Evolutionary conservation across 768 basidiomycete genomes (phyloP).

Genomic region (Mrakia blollopis): DNA sequence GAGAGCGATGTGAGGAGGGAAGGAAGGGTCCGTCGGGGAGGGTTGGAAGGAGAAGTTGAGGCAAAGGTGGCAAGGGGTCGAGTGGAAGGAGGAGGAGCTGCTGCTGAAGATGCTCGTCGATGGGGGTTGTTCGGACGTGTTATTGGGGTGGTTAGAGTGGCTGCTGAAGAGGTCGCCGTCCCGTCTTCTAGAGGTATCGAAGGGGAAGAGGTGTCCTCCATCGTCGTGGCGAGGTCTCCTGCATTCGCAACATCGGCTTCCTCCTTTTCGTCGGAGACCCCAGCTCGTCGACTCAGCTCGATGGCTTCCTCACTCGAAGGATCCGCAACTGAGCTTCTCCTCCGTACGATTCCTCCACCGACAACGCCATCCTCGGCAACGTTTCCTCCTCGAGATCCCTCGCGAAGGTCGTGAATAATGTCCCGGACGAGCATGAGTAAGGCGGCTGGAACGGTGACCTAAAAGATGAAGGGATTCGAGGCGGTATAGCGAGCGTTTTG

Average conservation of each 20-base stretch:
- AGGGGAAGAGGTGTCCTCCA: neutral
- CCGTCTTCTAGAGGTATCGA: neutral
- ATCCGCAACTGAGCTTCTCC: neutral
- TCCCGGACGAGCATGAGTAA: slow-evolving; percentile 67
- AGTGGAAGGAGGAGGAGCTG: neutral
- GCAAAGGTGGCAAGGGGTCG: neutral
- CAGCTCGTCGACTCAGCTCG: neutral
- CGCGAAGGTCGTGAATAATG: slow-evolving; percentile 43
- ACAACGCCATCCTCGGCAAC: neutral
- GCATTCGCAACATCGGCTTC: neutral
- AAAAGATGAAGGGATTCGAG: neutral
- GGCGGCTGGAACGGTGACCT: slow-evolving; percentile 75
- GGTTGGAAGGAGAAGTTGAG: neutral
- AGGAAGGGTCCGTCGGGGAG: neutral
- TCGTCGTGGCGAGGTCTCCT: neutral
- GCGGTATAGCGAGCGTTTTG: too few relatives aligned
- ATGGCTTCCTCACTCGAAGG: neutral
- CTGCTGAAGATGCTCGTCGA: neutral
- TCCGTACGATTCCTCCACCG: neutral
- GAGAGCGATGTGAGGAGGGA: neutral
- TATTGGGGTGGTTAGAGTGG: neutral
- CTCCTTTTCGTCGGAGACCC: too few relatives aligned
- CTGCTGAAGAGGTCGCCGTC: neutral
- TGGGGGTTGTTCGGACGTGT: neutral
- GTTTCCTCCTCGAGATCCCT: neutral